phyloP scores from a whole-genome alignment of 345 rosid species.

The Lagerstroemia speciosa region DNA sequence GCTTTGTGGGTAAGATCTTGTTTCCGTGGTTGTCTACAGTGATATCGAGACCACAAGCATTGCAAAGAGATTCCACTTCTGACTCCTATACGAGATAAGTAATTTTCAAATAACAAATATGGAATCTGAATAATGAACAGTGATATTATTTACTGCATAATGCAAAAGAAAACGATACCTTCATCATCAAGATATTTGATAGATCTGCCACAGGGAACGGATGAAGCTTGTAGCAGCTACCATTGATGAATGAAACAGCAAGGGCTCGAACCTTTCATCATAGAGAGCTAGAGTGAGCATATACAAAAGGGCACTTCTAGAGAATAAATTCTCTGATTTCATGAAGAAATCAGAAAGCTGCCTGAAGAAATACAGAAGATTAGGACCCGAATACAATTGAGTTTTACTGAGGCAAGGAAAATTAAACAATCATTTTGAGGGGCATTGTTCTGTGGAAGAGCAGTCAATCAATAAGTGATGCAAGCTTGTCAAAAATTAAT shows the following conservation, averaged over 20 bases:
- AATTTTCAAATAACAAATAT: conserved; percentile 9
- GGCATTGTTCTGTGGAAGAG: background rate
- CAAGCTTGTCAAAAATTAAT: background rate
- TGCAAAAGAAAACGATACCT: conserved; percentile 27
- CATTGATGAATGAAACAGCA: conserved; percentile 57
- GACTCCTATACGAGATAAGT: conserved; percentile 37
- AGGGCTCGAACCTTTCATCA: conserved; percentile 49
- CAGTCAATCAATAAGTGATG: background rate
- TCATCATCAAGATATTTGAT: conserved; percentile 63
- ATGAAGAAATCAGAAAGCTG: background rate
- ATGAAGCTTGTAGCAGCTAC: conserved; percentile 81
- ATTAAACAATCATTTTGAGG: background rate
- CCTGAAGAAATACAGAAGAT: background rate
- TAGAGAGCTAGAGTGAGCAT: background rate
- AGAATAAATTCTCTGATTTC: background rate
- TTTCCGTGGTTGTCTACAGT: conserved; percentile 41
- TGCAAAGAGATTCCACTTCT: conserved; percentile 59
- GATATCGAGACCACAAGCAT: conserved; percentile 66
- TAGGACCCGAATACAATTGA: background rate
- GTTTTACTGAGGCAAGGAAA: background rate
- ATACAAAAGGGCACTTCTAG: background rate
- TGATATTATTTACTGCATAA: background rate
- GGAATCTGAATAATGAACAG: background rate
- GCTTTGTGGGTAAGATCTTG: conserved; percentile 55
- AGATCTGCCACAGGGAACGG: conserved; percentile 62